Evolutionary conservation across 192 early-diverging fungal species (phyloP), one percentile per base, ranked within the genome.

Genomic region (Radiomyces spectabilis): DNA sequence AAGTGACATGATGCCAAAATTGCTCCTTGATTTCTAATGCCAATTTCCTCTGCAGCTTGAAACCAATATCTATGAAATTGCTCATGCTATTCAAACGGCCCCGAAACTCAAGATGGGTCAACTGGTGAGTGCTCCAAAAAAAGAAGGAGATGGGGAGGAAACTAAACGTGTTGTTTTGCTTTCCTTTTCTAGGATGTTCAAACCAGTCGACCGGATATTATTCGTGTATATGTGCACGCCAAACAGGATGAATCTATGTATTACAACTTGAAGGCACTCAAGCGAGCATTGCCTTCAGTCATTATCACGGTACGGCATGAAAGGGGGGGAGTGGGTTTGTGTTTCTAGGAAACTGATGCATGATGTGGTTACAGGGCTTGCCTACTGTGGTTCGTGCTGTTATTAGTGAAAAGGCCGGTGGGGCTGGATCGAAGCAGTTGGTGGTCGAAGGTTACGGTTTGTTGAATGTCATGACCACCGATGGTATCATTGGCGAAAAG

Each of bases 391-490:
- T 76, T 7, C 84, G 93, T 46, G 89, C 95, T 2, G 90, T 95
- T 21, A 94, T 99, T 32, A 84, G 78, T 52, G 81, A 88, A 41
- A 73, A 74, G 31, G 66, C 80, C 40, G 70, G 68, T 15, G 61
- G 70, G 15, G 74, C 63, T 21, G 74, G 75, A 40, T 69, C 73
- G 41, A 80, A 83, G 50, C 76, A 87, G 21, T 73, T 99, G 38
- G 71, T 86, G 39, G 89, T 93, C 8, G 95, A 97, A 76, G 97
- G 97, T n/a, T 84, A 91, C 61, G 91, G 93, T 29, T 74, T 99
- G 51, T 80, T 76, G 38, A 83, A 96, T 34, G 83, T 96, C 10
- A 99, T 99, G 95, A 93, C 83, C 27, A 93, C 87, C 24, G 93
- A 97, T 52, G 95, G 95, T 53, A 78, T 97, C 39, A 77, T 89